Base-by-base conservation (phyloP, 164 flowering plant genomes). In the Magnolia officinalis region DNA sequence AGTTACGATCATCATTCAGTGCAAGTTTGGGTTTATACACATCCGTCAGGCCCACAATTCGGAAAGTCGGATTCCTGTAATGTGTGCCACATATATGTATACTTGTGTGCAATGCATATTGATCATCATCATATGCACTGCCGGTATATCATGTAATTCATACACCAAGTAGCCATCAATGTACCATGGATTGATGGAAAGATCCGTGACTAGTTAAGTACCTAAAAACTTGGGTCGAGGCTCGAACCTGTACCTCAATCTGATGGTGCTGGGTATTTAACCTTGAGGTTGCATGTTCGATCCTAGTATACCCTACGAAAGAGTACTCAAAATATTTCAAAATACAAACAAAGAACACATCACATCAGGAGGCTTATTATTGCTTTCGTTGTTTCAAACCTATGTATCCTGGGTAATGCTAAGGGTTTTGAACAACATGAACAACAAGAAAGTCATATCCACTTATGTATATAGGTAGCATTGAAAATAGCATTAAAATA, bases 401-500 rank as follows among this genome's bases (percentile, higher is more conserved):
- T 59, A 59, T 59, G 19, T 59, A 4, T 59, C 5, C n/a, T 59
- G 63, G 63, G 63, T 65, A 24, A n/a, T 65, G 68, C 68, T 65
- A 24, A 65, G 9, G 29, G 10, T 65, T 65, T 20, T 20, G 5
- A 24, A 20, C 21, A 20, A 23, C 21, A 20, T 20, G 5, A 24
- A 20, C 21, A 20, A 23, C 21, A 20, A 23, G 37, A n/a, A 10
- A 20, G 13, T 26, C 11, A 65, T 18, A 18, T 6, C 65, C 2
- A 19, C 19, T 61, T 6, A 61, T 23, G 8, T 61, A 20, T 61
- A 19, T 61, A 61, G 21, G 10, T 24, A 65, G 24, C 45, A 23
- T 10, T 65, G 13, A 52, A 14, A 75, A 65, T 26, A 26, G 71
- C 59, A n/a, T 29, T 51, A 50, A 75, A 75, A 67, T 52, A 20